Evolutionary conservation across 768 basidiomycete genomes (phyloP).

Genomic region (Naematelia encephala): DNA sequence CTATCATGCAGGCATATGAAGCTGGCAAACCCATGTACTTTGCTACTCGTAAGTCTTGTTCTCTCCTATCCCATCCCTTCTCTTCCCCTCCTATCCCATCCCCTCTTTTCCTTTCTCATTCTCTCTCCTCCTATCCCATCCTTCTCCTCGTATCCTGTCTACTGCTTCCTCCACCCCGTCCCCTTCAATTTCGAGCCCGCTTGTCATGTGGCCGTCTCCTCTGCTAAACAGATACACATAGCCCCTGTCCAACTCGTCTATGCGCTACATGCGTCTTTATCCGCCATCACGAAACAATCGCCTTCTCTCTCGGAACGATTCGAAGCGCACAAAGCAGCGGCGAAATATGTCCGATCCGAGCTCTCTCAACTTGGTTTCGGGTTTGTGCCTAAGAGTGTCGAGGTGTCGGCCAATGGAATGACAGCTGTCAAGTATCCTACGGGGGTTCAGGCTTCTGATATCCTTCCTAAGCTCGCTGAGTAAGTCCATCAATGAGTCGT

Average conservation of each 20-base stretch:
- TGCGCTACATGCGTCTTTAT: constrained; percentile 79
- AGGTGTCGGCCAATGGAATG: constrained; percentile 87
- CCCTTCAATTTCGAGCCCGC: too few relatives aligned
- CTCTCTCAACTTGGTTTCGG: constrained; percentile 67
- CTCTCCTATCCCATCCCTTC: neutral
- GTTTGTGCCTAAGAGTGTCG: constrained; percentile 61
- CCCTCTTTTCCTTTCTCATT: neutral
- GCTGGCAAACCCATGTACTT: constrained; percentile 77
- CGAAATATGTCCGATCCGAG: constrained; percentile 65
- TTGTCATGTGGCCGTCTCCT: neutral
- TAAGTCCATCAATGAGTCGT: too few relatives aligned
- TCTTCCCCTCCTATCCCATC: neutral
- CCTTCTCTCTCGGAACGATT: constrained; percentile 76
- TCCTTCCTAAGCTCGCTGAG: constrained; percentile 67
- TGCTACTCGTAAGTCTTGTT: constrained; percentile 60
- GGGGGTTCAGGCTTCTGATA: constrained; percentile 69
- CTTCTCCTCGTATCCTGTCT: neutral
- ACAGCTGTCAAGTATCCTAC: constrained; percentile 77
- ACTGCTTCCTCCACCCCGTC: neutral
- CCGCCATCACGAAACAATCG: constrained; percentile 62
- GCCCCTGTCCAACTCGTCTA: constrained; percentile 90
- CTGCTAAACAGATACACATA: too few relatives aligned
- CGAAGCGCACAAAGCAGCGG: constrained; percentile 66
- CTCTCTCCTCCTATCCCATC: neutral
- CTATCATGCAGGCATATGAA: constrained; percentile 93